Evolutionary conservation across 2,329 filamentous ascomycete species (phyloP).

Genomic region (Monosporascus sp.): DNA sequence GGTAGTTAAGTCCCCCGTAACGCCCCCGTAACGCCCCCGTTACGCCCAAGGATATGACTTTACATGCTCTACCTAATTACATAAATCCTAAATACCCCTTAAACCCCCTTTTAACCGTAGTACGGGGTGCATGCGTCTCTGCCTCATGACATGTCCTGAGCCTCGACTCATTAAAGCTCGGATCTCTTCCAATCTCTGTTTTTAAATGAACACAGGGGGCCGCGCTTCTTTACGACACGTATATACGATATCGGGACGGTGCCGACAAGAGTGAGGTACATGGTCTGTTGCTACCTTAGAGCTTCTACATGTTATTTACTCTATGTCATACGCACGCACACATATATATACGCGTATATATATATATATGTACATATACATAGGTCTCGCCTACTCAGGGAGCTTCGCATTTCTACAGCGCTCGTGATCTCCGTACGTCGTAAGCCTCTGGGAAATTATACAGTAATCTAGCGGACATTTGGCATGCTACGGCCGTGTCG

Average conservation of each 20-base stretch:
- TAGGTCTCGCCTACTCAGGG: not conserved
- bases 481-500: not conserved
- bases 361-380: not conserved
- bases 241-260: too few relatives aligned
- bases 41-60: not conserved
- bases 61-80: not conserved
- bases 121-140: not conserved
- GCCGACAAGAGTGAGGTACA: too few relatives aligned
- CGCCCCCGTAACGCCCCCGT: not conserved
- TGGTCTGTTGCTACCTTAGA: too few relatives aligned
- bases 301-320: too few relatives aligned
- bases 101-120: not conserved
- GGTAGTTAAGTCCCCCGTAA: too few relatives aligned
- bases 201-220: too few relatives aligned
- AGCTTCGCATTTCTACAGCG: not conserved
- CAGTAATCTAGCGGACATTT: too few relatives aligned
- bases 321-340: too few relatives aligned
- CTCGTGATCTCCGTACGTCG: too few relatives aligned
- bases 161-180: not conserved
- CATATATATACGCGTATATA: slow-evolving; percentile 14
- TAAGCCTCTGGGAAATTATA: too few relatives aligned
- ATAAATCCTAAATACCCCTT: not conserved
- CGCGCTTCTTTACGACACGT: too few relatives aligned
- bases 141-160: not conserved
- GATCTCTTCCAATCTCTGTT: too few relatives aligned